A percentile compares a stretch with the other conserved stretches of the same genome.
phyloP scores from a whole-genome alignment of 345 rosid species.

The Murraya paniculata region DNA sequence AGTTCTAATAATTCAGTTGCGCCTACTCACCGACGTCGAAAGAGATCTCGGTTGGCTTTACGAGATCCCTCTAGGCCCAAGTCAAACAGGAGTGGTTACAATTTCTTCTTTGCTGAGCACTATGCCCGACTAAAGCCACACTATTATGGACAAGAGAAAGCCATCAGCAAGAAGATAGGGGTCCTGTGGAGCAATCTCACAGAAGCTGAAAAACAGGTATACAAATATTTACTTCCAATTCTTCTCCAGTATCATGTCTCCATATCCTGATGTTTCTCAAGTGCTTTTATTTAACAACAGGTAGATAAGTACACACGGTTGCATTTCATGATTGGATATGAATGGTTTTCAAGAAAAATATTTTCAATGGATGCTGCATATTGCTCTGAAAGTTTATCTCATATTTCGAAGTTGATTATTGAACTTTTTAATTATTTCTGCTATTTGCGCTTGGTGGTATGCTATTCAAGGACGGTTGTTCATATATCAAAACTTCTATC shows the following conservation, averaged over 20 bases:
- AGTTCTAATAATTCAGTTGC: constrained; percentile 29
- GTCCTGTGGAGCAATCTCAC: constrained; percentile 63
- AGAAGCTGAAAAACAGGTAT: constrained; percentile 73
- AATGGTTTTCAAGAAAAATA: neutral
- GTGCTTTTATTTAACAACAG: neutral
- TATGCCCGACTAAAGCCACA: constrained; percentile 59
- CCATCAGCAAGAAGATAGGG: constrained; percentile 66
- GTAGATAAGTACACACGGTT: neutral
- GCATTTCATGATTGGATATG: neutral
- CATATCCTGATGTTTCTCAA: neutral
- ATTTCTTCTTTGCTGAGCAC: constrained; percentile 69
- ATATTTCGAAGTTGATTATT: neutral
- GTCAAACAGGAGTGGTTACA: constrained; percentile 75
- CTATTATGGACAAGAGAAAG: constrained; percentile 53
- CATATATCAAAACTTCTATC: neutral
- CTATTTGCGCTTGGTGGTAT: neutral
- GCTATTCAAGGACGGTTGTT: neutral
- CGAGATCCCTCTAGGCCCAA: constrained; percentile 63
- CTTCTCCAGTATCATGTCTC: neutral
- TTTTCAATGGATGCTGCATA: neutral
- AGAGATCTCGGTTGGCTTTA: constrained; percentile 43
- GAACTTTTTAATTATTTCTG: neutral
- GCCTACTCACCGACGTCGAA: constrained; percentile 42
- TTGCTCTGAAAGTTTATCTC: neutral
- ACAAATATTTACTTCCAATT: neutral